These are phyloP conservation scores for Metarhizium rileyi DNA, from an alignment of 2,329 filamentous ascomycete genomes.

Conservation along the genomic window DNA sequence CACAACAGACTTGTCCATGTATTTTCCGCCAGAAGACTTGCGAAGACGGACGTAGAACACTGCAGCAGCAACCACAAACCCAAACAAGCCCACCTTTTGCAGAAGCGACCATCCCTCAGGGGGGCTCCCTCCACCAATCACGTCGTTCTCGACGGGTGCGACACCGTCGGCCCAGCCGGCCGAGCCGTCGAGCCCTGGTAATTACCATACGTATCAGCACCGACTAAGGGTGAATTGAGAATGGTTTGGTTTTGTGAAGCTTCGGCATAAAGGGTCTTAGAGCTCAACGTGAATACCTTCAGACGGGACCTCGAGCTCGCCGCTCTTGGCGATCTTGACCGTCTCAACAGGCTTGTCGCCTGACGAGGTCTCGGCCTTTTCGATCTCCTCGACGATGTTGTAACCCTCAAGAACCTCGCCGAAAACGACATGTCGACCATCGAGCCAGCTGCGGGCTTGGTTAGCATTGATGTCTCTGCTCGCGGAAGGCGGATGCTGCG, in stretches of 20 bases:
- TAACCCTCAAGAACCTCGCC: conserved; percentile 83
- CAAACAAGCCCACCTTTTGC: conserved; percentile 42
- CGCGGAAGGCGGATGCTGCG: not conserved
- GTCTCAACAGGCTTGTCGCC: conserved; percentile 60
- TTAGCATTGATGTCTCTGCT: not conserved
- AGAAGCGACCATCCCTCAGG: conserved; percentile 24
- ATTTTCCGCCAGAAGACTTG: conserved; percentile 19
- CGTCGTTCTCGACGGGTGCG: conserved; percentile 7
- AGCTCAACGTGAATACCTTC: conserved; percentile 93
- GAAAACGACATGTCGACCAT: conserved; percentile 79
- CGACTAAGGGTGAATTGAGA: conserved; percentile 14
- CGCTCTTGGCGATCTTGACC: conserved; percentile 74
- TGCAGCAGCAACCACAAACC: conserved; percentile 36
- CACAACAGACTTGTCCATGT: conserved; percentile 33
- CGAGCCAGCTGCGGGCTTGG: conserved; percentile 53
- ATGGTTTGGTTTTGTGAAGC: conserved; percentile 6
- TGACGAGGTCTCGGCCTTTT: conserved; percentile 55
- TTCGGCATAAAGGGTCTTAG: conserved; percentile 35
- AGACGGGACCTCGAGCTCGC: conserved; percentile 70
- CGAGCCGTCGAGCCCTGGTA: conserved; percentile 19
- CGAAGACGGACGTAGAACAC: conserved; percentile 34
- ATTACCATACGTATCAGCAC: conserved; percentile 25
- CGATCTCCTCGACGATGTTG: conserved; percentile 69
- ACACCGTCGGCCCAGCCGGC: conserved; percentile 13
- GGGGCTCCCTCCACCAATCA: conserved; percentile 1